Evolutionary conservation across 2,329 filamentous ascomycete genomes (phyloP), one percentile per base, ranked within the genome.

Genomic region (Hirsutella thompsonii): DNA sequence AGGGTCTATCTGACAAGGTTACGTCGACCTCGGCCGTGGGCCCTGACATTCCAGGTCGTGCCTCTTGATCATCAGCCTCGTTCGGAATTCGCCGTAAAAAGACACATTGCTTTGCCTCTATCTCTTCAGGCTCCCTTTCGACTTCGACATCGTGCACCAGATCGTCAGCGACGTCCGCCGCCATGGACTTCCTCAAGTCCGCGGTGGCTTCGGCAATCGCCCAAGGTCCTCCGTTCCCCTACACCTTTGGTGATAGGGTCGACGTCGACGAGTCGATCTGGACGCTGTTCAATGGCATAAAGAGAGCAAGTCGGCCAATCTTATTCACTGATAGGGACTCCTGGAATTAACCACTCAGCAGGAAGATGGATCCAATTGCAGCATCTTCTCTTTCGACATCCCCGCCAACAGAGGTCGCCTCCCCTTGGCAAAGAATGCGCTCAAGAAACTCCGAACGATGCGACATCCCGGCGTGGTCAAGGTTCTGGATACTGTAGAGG

Each of bases 111-210:
- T 16, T 36, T 23, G n/a, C 5, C 36, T 14, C 4, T 33, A 9
- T 34, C 32, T 10, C 14, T 20, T n/a, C 14, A 19, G 33, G 28
- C 32, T 29, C 16, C 8, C 30, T 16, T 18, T 13, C 18, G 8
- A 8, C 13, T 20, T 20, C 34, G 18, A 36, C 18, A 5, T 20
- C 16, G 3, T 13, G 11, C 18, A 19, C 8, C 16, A 8, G 14
- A 16, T 16, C 32, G 14, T 16, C 32, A 19, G 5, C 32, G 34
- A 26, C 23, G 23, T 26, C 23, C 23, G 11, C 23, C 23, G 34
- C 51, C 51, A 98, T 98, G 92, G 89, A 98, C 61, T 96, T 96
- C 57, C 76, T 98, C 57, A 96, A 96, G 66, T 96, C 89, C 46
- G 92, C 92, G 40, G 88, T 96, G 58, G 90, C 89, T 36, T 96